Evolutionary conservation across 306 rosid genomes (phyloP), one percentile per base, ranked within the genome.

Genomic region (Chamaecrista fasciculata): DNA sequence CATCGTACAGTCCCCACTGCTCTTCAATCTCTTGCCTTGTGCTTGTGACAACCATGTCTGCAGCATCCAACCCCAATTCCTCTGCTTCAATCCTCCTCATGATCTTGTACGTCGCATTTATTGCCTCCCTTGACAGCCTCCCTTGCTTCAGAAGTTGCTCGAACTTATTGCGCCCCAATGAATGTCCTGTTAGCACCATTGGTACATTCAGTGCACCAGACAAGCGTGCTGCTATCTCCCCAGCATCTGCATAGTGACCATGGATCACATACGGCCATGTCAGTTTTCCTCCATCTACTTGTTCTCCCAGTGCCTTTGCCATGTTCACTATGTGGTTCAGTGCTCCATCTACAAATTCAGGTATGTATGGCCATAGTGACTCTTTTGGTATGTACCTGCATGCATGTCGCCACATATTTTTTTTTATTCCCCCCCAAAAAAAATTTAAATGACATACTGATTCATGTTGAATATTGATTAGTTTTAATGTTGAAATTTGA

Each of bases 11-110:
- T 18, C 91, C 95, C 96, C 96, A 90, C 62, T 90, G 96, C 75
- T 87, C 90, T 74, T 90, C 96, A 63, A 85, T 90, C 88, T 90
- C 96, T 78, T 90, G 96, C 81, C 90, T 81, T 4, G 95, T 90
- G 79, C 95, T 90, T 33, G 96, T 90, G 67, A 90, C 87, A 73
- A 90, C 88, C 88, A 87, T 87, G 48, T 90, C 95, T 20, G 96
- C 87, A 31, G 91, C 82, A 59, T 90, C 95, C 80, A 90, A n/a
- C 4, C 84, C 81, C 39, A 85, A 62, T 79, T 90, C 96, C 83
- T 90, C 96, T 34, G 83, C 96, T 75, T 81, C 91, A 52, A 85
- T 87, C 79, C 95, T 81, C 77, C 85, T 79, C 81, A 82, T 59
- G 62, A 90, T 90, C 72, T 79, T 90, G 83, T 90, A 90, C 21